Percentiles rank a stretch among this genome's conserved stretches.
Evolutionary conservation across 768 basidiomycete genomes (phyloP).

Genomic region (Dentipellis sp.): DNA sequence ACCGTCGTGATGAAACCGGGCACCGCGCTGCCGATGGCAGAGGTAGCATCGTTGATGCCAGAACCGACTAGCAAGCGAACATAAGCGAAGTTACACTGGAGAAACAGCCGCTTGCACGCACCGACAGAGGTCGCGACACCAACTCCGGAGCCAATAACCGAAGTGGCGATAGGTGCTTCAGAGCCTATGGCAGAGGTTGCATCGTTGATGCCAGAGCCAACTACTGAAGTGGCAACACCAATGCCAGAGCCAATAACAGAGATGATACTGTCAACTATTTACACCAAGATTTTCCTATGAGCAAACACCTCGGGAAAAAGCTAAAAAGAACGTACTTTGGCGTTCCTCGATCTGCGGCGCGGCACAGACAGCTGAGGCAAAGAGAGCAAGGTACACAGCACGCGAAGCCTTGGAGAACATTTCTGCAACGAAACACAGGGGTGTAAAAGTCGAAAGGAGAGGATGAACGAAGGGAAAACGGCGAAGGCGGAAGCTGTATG

Average conservation of each 20-base stretch:
- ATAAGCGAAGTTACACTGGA: not conserved
- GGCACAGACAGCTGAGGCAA: not conserved
- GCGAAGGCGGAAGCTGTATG: not conserved
- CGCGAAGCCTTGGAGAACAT: not conserved
- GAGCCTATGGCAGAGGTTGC: not conserved
- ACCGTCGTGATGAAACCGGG: constrained; percentile 2
- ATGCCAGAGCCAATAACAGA: constrained; percentile 2
- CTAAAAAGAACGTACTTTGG: not conserved
- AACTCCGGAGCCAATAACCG: constrained; percentile 2
- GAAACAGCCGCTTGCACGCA: not conserved
- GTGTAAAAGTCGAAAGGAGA: not conserved
- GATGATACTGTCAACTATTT: not conserved
- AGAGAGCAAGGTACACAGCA: not conserved
- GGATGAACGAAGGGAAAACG: not conserved
- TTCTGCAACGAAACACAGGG: not conserved
- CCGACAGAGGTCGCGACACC: not conserved
- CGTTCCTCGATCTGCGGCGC: not conserved
- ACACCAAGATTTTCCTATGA: no score
- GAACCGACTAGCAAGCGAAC: not conserved
- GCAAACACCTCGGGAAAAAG: not conserved
- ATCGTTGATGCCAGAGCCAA: not conserved
- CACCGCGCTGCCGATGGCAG: constrained; percentile 1
- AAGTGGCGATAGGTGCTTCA: not conserved
- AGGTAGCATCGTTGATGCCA: constrained; percentile 1
- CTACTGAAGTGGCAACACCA: constrained; percentile 1